These are phyloP conservation scores for Cenchrus americanus DNA, from an alignment of 176 grass and related monocot genomes.

Conservation along the genomic window DNA sequence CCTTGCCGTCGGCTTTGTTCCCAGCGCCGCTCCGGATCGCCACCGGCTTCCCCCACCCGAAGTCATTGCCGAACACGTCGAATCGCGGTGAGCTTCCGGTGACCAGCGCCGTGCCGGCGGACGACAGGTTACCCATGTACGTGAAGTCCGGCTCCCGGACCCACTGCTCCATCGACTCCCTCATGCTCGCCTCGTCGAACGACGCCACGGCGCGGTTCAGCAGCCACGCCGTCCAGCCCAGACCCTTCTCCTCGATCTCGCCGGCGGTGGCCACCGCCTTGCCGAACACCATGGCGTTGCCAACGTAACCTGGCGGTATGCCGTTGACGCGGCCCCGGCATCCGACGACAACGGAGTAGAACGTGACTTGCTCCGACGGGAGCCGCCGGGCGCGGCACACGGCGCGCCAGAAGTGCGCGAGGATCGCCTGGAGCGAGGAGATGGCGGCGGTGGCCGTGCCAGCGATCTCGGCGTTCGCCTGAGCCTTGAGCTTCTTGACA, in stretches of 20 bases:
- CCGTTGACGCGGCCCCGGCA: slow-evolving; percentile 33
- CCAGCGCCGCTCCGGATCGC: slow-evolving; percentile 28
- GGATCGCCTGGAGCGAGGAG: slow-evolving; percentile 50
- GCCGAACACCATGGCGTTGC: slow-evolving; percentile 41
- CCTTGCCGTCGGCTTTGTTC: slow-evolving; percentile 52
- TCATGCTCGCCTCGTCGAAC: slow-evolving; percentile 14
- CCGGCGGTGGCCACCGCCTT: slow-evolving; percentile 9
- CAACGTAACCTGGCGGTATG: slow-evolving; percentile 33
- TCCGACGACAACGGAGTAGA: slow-evolving; percentile 27
- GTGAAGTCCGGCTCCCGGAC: background rate
- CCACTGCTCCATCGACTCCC: background rate
- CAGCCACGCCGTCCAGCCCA: slow-evolving; percentile 43
- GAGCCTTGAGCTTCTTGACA: slow-evolving; percentile 34
- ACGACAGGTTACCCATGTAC: background rate
- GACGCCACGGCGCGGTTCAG: slow-evolving; percentile 26
- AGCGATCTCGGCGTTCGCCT: slow-evolving; percentile 40
- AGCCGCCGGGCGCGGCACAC: slow-evolving; percentile 45
- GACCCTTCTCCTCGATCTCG: slow-evolving; percentile 35
- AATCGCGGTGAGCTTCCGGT: slow-evolving; percentile 47
- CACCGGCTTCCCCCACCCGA: slow-evolving; percentile 50
- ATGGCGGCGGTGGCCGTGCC: slow-evolving; percentile 9
- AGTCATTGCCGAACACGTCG: slow-evolving; percentile 43
- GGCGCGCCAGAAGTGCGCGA: slow-evolving; percentile 48
- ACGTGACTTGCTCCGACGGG: slow-evolving; percentile 30
- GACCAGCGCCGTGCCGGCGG: background rate